Evolutionary conservation across 2,329 filamentous ascomycete species (phyloP).

Genomic region (Aspergillus sp.): DNA sequence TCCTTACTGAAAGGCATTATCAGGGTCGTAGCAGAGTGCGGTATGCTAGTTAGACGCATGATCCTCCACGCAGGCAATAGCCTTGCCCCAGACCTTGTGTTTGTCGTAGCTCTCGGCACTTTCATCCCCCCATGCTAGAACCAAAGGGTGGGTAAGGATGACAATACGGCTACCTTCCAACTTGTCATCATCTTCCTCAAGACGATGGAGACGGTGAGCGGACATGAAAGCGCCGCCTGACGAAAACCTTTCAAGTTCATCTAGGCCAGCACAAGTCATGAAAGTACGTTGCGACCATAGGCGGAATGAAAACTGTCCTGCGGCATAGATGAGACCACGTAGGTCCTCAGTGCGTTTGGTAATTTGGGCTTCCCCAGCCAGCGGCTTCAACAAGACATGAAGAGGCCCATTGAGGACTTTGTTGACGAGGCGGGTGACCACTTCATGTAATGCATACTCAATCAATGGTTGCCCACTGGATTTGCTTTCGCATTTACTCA

Average conservation of each 20-base stretch:
- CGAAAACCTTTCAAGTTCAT: not conserved
- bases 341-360: not conserved
- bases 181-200: constrained; percentile 19
- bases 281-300: constrained; percentile 22
- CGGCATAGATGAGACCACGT: constrained; percentile 9
- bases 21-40: no score
- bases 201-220: constrained; percentile 21
- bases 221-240: constrained; percentile 3
- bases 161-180: constrained; percentile 17
- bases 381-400: not conserved
- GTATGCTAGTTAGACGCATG: no score
- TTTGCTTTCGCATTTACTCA: constrained; percentile 2
- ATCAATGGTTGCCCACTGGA: not conserved
- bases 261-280: constrained; percentile 8
- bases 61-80: no score
- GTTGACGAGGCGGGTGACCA: not conserved
- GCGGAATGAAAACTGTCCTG: constrained; percentile 13
- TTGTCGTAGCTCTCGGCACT: constrained; percentile 23
- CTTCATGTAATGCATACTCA: no score
- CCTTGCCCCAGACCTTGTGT: constrained; percentile 18
- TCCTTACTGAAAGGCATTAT: no score
- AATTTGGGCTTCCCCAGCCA: not conserved
- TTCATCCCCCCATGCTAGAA: constrained; percentile 23
- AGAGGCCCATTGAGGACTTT: constrained; percentile 3
- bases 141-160: constrained; percentile 19